Conservation (phyloP, 164 flowering plant species). For the Sextonia rubra region DNA sequence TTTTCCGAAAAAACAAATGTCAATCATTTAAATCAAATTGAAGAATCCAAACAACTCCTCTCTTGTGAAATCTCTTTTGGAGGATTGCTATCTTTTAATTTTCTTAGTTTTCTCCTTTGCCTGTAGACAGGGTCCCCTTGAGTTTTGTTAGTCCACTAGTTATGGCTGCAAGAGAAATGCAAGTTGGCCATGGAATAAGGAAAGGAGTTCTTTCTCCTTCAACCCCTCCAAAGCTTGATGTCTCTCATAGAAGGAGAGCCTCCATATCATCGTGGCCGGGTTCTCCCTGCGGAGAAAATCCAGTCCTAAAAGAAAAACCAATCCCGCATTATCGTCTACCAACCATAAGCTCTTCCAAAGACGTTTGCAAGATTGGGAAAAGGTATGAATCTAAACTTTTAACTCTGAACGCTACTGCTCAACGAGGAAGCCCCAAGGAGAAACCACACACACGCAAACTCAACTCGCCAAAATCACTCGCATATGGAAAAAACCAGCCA, state of each 20-base stretch:
- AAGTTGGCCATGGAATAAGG: slow-evolving; percentile 15
- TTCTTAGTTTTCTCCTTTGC: too few species aligned
- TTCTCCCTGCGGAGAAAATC: slow-evolving; percentile 1
- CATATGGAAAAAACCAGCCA: slow-evolving; percentile 16
- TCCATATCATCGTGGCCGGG: slow-evolving; percentile 8
- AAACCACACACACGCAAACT: slow-evolving; percentile 18
- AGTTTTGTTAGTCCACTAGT: background rate
- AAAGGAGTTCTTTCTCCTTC: slow-evolving; percentile 19
- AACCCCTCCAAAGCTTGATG: slow-evolving; percentile 3
- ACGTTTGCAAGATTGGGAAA: slow-evolving; percentile 21
- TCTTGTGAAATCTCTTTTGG: too few species aligned
- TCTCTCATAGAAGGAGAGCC: slow-evolving; percentile 11
- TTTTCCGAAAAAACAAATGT: too few species aligned
- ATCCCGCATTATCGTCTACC: slow-evolving; percentile 44
- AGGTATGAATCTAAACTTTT: slow-evolving; percentile 18
- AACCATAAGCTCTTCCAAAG: slow-evolving; percentile 36
- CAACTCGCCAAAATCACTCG: slow-evolving; percentile 11
- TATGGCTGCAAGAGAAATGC: slow-evolving; percentile 42
- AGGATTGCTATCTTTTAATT: too few species aligned
- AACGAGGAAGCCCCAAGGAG: slow-evolving; percentile 26
- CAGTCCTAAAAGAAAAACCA: slow-evolving; percentile 10
- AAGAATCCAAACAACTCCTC: too few species aligned
- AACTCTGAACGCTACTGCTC: slow-evolving; percentile 7
- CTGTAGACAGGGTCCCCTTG: too few species aligned
- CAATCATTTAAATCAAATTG: too few species aligned